phyloP scores from a whole-genome alignment of 768 basidiomycete species.

The Tulasnella sp. region DNA sequence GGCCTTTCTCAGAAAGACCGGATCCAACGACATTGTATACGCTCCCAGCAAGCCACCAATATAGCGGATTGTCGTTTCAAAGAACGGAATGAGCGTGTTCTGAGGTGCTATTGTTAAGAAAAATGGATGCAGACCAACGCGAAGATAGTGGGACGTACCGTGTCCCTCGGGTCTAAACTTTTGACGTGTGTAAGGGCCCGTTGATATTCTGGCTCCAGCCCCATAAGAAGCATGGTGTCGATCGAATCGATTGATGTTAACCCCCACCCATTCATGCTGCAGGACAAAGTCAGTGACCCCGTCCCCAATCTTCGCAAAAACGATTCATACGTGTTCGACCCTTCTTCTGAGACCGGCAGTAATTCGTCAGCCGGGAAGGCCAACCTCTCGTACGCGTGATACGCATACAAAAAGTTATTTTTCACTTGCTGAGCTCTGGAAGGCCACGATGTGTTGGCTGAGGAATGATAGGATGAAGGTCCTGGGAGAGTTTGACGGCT shows the following conservation, averaged over 20 bases:
- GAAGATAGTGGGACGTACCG: not conserved
- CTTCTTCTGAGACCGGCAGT: conserved; percentile 19
- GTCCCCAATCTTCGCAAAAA: not conserved
- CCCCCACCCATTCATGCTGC: conserved; percentile 53
- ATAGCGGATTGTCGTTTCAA: conserved; percentile 82
- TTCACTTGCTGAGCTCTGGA: conserved; percentile 19
- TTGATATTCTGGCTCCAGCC: conserved; percentile 38
- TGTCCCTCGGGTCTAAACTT: conserved; percentile 15
- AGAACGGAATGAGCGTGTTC: conserved; percentile 37
- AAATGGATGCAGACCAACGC: not conserved
- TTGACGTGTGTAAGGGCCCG: conserved; percentile 27
- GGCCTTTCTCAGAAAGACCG: conserved; percentile 28
- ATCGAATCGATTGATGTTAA: conserved; percentile 68
- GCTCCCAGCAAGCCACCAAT: conserved; percentile 80
- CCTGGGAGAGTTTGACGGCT: no score
- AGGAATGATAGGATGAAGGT: no score
- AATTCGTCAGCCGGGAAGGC: conserved; percentile 22
- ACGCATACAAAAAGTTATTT: conserved; percentile 20
- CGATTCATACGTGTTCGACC: conserved; percentile 11
- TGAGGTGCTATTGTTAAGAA: conserved; percentile 20
- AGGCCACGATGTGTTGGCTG: conserved; percentile 1
- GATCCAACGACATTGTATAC: conserved; percentile 44
- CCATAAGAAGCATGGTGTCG: conserved; percentile 79
- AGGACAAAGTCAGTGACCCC: not conserved
- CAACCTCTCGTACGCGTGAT: conserved; percentile 20